Evolutionary conservation across 208 protist species (phyloP).

Genomic region (Crithidia brevicula): DNA sequence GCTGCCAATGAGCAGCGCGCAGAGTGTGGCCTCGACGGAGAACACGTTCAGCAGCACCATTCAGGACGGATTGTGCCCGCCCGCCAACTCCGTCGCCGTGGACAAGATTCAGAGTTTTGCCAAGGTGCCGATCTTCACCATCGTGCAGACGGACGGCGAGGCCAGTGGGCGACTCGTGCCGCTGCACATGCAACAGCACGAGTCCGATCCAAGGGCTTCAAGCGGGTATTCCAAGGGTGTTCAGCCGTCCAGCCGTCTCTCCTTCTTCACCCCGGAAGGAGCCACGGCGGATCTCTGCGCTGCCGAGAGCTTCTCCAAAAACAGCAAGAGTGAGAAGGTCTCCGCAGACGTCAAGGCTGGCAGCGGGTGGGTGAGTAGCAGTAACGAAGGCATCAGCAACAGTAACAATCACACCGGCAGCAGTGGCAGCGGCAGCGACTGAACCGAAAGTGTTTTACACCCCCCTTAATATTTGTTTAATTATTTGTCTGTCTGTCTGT

Average conservation of each 20-base stretch:
- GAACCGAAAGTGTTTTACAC: background rate
- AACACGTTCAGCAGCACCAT: conserved; percentile 6
- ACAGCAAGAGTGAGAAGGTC: conserved; percentile 5
- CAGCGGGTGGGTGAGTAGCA: conserved; percentile 23
- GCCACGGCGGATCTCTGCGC: background rate
- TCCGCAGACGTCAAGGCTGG: conserved; percentile 7
- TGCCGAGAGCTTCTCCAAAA: background rate
- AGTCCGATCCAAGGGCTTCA: background rate
- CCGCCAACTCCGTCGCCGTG: conserved; percentile 5
- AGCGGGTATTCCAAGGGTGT: background rate
- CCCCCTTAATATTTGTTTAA: background rate
- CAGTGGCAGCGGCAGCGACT: conserved; percentile 35
- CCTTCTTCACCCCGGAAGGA: conserved; percentile 11
- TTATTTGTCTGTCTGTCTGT: background rate
- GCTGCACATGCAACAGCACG: conserved; percentile 3
- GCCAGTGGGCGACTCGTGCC: conserved; percentile 13
- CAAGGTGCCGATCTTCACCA: conserved; percentile 28
- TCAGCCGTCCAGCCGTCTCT: conserved; percentile 4
- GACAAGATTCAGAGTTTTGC: conserved; percentile 11
- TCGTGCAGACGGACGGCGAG: conserved; percentile 25
- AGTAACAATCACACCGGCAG: conserved; percentile 34
- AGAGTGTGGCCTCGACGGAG: conserved; percentile 14
- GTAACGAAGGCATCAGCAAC: conserved; percentile 28
- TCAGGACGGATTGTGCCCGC: conserved; percentile 8
- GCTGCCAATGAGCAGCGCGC: conserved; percentile 13